Base-by-base conservation (phyloP, 768 basidiomycete genomes). In the Epithele typhae region DNA sequence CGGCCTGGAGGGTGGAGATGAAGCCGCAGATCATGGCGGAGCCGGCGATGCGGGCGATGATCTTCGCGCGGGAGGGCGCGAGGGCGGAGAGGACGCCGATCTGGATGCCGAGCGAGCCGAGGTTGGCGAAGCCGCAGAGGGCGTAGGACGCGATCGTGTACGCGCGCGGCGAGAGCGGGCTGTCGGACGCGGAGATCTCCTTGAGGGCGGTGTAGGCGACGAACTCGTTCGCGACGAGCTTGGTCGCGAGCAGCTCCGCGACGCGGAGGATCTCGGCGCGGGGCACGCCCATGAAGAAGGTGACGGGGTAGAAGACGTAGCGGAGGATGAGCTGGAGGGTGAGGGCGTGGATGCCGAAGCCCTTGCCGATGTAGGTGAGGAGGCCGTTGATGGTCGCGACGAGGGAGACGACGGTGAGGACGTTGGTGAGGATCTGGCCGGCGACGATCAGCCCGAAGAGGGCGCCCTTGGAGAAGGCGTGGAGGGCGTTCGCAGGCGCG, bases 101-200 rank as follows among this genome's bases (percentile, higher is more conserved):
- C 64, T 92, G 88, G 55, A 94, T 91, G 59, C 92, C 92, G 21
- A 92, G 71, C 6, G 88, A 88, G 45, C 85, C 81, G 37, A 91
- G 71, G 63, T 94, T 94, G 49, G 89, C 89, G 59, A 95, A 95
- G 9, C 93, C 93, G 64, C 91, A 93, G 14, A 94, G 81, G 14
- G 86, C 84, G 63, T 93, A 95, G 25, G 85, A 82, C 12, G 86
- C 81, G 55, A 94, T 92, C 43, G 84, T 86, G 67, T 74, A 92
- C 18, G 82, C 87, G 46, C 87, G 88, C 24, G 66, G 72, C 18
- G 82, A 81, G 41, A 92, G 76, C 3, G 86, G 78, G 40, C 73
- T 66, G 19, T 68, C 63, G 49, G 64, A 59, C 7, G 33, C 25
- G 69, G 70, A 71, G 35, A 82, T 68, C 2, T 67, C 65, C 51